phyloP scores from a whole-genome alignment of 768 basidiomycete species.

The Podaxis carcinomalis region DNA sequence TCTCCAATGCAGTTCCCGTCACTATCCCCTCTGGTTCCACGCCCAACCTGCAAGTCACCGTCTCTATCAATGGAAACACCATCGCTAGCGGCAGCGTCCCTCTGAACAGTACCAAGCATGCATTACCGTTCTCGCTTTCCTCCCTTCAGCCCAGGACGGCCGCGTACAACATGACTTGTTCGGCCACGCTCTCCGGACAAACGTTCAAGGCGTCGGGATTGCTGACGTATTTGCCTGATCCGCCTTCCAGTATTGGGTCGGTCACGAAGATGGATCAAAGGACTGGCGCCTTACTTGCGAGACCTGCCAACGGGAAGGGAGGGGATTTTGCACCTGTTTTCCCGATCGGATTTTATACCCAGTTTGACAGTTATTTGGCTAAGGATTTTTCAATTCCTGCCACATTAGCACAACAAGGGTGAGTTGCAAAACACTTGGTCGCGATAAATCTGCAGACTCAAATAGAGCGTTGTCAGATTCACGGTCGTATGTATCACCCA shows the following conservation, averaged over 20 bases:
- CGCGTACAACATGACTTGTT: constrained; percentile 34
- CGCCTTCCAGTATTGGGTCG: constrained; percentile 40
- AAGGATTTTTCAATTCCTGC: constrained; percentile 50
- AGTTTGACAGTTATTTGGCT: constrained; percentile 50
- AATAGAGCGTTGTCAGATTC: constrained; percentile 20
- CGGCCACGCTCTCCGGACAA: constrained; percentile 33
- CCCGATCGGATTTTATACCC: constrained; percentile 74
- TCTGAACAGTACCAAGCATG: constrained; percentile 46
- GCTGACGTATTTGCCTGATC: constrained; percentile 47
- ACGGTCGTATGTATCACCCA: constrained; percentile 33
- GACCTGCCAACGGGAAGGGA: constrained; percentile 44
- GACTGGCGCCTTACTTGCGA: constrained; percentile 51
- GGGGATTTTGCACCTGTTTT: constrained; percentile 53
- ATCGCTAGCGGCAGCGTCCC: constrained; percentile 42
- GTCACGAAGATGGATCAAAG: constrained; percentile 64
- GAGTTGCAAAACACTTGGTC: constrained; percentile 16
- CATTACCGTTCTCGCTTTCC: constrained; percentile 45
- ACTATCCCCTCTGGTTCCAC: constrained; percentile 20
- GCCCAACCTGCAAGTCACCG: constrained; percentile 34
- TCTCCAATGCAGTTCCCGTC: constrained; percentile 44
- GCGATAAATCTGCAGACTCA: background rate
- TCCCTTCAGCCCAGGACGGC: constrained; percentile 37
- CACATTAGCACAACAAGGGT: constrained; percentile 55
- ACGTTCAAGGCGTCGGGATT: constrained; percentile 39
- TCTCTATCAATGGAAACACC: constrained; percentile 39